Base-by-base conservation (phyloP, 2,329 filamentous ascomycete genomes). In the Trichoderma arundinaceum region DNA sequence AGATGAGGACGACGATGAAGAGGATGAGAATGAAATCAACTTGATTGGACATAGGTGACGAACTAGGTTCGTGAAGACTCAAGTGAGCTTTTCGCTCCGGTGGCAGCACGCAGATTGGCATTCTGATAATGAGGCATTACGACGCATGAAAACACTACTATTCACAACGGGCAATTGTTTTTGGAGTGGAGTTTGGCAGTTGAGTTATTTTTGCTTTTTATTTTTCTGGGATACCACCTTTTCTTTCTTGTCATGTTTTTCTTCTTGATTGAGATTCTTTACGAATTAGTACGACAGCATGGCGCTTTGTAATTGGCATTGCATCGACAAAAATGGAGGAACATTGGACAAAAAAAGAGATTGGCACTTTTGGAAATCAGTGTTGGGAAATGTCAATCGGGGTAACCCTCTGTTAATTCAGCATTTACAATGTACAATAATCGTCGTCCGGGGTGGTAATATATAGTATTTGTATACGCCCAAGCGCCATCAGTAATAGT, bases 11-110 rank as follows among this genome's bases (percentile, higher is more conserved):
- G 52, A 63, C 7, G 80, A 84, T 57, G 82, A 83, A 8, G 80
- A 84, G 32, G 80, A 84, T 41, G 81, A 84, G 35, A 79, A 82
- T 48, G 80, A 83, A 59, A 83, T 87, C 60, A 71, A 80, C 49
- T 75, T 85, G 19, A 77, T 84, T 68, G 83, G 83, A 32, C 83
- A 85, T 69, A 74, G 80, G 64, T 84, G 74, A 77, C 67, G 56
- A 17, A 32, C 32, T n/a, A 13, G n/a, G 15, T 32, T 19, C 33
- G 39, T 38, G 6, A 28, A 3, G 22, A 12, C 4, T 7, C 15
- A 22, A 56, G 13, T 28, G 33, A 35, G 19, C 17, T 15, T 51
- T 41, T 10, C 4, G 6, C 19, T 17, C 41, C 12, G 22, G n/a
- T n/a, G 32, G 38, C 13, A 46, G 15, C 39, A 19, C 28, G 3